Base-by-base conservation (phyloP, 352 stramenopile species). In the Pythium phragmiticola region DNA sequence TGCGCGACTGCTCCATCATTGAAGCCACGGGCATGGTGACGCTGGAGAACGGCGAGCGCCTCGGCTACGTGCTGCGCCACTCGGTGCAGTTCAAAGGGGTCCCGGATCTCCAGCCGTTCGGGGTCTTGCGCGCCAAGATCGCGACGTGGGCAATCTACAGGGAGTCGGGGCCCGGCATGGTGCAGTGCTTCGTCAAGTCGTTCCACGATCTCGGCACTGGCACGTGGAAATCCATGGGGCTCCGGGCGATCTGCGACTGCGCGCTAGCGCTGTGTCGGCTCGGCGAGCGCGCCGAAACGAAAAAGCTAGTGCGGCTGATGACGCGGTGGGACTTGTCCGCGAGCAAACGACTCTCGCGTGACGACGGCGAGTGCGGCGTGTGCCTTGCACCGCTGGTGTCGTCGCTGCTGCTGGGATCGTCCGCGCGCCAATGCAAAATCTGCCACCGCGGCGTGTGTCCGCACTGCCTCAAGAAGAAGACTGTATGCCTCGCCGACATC, bases 161-260 rank as follows among this genome's bases (percentile, higher is more conserved):
- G 19, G 61, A 68, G 46, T 63, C 54, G 6, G 37, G 37, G 11
- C 46, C 49, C 17, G 61, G 61, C 11, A 63, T 68, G 53, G 61
- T 68, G 16, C 61, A 63, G 53, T 68, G 61, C 47, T 62, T 68
- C 13, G 61, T 63, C 54, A 68, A 68, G 61, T 60, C 53, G 34
- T 68, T 68, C 61, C 41, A 68, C 14, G 61, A 68, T 37, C n/a
- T 68, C 17, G 61, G 61, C 26, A 41, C 23, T 13, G 43, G 45
- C 37, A 56, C 52, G 14, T 63, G 61, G 61, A 48, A 37, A 4
- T 21, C 49, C 11, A 19, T 46, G 16, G 61, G 53, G 7, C 39
- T 68, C 46, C 50, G 51, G 13, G 47, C 36, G 17, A 34, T 63
- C 23, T 50, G 46, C 28, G 61, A 68, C 9, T 53, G 54, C 7